Conservation (phyloP, 495 filamentous ascomycete genomes). For the Xylaria grammica region DNA sequence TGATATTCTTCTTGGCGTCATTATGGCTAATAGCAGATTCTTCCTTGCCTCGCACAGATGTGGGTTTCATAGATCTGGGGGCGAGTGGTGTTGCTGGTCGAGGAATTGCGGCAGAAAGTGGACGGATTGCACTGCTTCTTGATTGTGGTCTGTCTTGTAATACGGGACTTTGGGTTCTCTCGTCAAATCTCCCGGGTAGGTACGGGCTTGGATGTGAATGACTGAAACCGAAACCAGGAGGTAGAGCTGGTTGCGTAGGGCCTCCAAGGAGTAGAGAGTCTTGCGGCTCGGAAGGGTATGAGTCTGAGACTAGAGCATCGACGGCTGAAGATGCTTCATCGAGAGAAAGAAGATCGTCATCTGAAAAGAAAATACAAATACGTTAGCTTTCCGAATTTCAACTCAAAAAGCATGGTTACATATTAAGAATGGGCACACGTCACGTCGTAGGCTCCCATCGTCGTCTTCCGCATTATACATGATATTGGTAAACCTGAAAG, state of each 20-base stretch:
- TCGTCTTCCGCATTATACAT: constrained; percentile 58
- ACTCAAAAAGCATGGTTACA: constrained; percentile 35
- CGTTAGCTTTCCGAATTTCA: constrained; percentile 41
- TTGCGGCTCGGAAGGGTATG: constrained; percentile 41
- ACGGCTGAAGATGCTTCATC: constrained; percentile 60
- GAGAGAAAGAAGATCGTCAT: constrained; percentile 55
- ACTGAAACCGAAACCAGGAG: constrained; percentile 68
- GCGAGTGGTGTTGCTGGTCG: constrained; percentile 35
- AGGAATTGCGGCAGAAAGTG: constrained; percentile 25
- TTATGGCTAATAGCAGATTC: constrained; percentile 12
- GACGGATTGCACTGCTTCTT: constrained; percentile 4
- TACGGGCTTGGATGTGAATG: constrained; percentile 54
- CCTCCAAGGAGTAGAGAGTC: constrained; percentile 47
- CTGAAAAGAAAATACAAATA: constrained; percentile 38
- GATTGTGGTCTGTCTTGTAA: constrained; percentile 22
- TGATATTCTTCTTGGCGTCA: constrained; percentile 56
- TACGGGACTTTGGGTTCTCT: constrained; percentile 27
- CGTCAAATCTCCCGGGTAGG: constrained; percentile 14
- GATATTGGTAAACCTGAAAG: constrained; percentile 44
- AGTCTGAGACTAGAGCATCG: constrained; percentile 61
- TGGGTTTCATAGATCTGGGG: constrained; percentile 14
- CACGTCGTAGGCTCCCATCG: constrained; percentile 57
- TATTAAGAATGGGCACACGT: constrained; percentile 38
- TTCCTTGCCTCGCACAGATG: constrained; percentile 35
- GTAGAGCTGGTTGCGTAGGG: constrained; percentile 62